phyloP scores from a whole-genome alignment of 2,329 filamentous ascomycete species.

The Colletotrichum cereale region DNA sequence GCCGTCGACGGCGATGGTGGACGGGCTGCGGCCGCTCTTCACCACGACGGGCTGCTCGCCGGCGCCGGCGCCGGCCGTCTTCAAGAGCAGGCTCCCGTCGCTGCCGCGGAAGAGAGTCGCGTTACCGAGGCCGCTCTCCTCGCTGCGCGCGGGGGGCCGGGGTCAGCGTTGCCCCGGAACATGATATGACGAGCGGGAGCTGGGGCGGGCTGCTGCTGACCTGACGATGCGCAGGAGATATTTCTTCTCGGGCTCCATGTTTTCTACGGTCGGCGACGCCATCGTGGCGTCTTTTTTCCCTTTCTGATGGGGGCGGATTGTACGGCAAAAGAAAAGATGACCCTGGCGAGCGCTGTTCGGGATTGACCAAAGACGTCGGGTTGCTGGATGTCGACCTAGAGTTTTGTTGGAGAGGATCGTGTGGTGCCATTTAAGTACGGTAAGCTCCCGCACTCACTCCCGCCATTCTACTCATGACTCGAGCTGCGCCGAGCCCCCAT shows the following conservation, averaged over 20 bases:
- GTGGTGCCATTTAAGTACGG: background rate
- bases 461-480: conserved; percentile 6
- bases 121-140: background rate
- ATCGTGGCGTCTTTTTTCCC: background rate
- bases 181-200: background rate
- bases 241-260: background rate
- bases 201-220: background rate
- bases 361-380: background rate
- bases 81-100: background rate
- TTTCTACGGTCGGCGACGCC: background rate
- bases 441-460: background rate
- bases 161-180: background rate
- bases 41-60: background rate
- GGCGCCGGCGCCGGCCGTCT: background rate
- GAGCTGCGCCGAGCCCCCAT: background rate
- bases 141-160: background rate
- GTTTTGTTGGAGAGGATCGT: background rate
- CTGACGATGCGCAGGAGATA: background rate
- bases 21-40: background rate
- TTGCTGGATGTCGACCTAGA: background rate
- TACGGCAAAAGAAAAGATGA: background rate
- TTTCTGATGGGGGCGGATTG: background rate
- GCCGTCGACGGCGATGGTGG: background rate
- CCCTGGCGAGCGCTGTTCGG: background rate
- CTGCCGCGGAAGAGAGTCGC: background rate